Evolutionary conservation across 2,329 filamentous ascomycete genomes (phyloP).

Genomic region (Penicillium janthinellum): DNA sequence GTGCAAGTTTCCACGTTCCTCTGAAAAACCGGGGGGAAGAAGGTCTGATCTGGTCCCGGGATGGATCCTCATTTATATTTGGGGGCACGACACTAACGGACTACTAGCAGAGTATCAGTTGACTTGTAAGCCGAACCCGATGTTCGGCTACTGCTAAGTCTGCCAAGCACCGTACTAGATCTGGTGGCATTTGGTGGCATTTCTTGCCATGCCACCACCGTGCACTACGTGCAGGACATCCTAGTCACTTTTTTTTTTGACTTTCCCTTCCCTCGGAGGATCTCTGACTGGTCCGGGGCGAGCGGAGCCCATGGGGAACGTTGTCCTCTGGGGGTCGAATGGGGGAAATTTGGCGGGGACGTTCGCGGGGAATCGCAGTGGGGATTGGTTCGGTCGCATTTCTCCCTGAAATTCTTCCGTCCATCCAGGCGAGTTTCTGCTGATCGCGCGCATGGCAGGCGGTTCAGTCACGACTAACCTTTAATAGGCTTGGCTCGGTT

Average conservation of each 20-base stretch:
- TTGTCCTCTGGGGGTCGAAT: not conserved
- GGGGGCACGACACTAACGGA: conserved; percentile 1
- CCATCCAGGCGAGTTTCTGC: conserved; percentile 9
- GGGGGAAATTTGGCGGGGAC: conserved; percentile 20
- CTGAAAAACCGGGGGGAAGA: conserved; percentile 3
- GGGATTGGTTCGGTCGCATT: conserved; percentile 6
- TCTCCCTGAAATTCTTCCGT: conserved; percentile 13
- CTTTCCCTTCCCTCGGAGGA: not conserved
- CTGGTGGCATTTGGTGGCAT: conserved; percentile 6
- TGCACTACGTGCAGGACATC: not conserved
- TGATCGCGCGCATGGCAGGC: not conserved
- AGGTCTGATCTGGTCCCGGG: not conserved
- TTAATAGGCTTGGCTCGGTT: not conserved
- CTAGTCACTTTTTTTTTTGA: not conserved
- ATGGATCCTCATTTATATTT: conserved; percentile 16
- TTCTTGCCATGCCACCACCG: not conserved
- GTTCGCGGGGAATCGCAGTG: conserved; percentile 15
- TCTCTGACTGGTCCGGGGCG: not conserved
- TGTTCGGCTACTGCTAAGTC: conserved; percentile 12
- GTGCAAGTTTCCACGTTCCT: conserved; percentile 1
- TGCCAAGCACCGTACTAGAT: conserved; percentile 9
- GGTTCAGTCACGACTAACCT: not conserved
- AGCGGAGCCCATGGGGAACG: not conserved
- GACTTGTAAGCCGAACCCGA: conserved; percentile 3
- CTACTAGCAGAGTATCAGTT: conserved; percentile 4